phyloP scores from a whole-genome alignment of 805 yeast genomes.

The Metschnikowia sp. region DNA sequence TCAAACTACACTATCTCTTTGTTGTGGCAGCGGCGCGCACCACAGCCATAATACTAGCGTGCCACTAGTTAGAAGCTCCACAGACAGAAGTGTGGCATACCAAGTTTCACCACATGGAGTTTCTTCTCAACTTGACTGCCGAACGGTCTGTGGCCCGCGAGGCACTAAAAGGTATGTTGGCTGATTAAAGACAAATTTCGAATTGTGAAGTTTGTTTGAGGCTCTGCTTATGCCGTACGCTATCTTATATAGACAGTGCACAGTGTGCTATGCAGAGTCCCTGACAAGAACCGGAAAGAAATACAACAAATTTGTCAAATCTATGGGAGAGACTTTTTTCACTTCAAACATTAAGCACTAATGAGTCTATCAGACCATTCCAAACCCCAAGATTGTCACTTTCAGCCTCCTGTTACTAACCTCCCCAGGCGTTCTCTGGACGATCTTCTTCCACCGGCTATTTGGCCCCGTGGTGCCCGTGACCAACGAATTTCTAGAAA shows the following conservation, averaged over 20 bases:
- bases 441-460: constrained; percentile 65
- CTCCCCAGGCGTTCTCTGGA: constrained; percentile 52
- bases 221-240: no score
- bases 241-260: neutral
- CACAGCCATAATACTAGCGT: neutral
- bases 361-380: no score
- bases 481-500: constrained; percentile 51
- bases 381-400: neutral
- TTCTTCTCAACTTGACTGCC: constrained; percentile 43
- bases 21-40: neutral
- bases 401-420: constrained; percentile 9
- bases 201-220: no score
- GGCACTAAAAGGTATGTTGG: constrained; percentile 47
- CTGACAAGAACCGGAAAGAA: neutral
- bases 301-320: no score
- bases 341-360: no score
- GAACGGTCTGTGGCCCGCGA: constrained; percentile 55
- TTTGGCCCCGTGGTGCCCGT: constrained; percentile 62
- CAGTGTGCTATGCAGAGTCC: neutral
- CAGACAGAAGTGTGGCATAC: neutral
- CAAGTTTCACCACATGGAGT: constrained; percentile 35
- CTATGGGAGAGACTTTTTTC: no score
- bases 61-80: neutral
- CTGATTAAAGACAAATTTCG: no score
- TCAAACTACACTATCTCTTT: neutral